A percentile compares a stretch with the other conserved stretches of the same genome.
Conservation (phyloP, 306 rosid species). For the Castanea sativa region DNA sequence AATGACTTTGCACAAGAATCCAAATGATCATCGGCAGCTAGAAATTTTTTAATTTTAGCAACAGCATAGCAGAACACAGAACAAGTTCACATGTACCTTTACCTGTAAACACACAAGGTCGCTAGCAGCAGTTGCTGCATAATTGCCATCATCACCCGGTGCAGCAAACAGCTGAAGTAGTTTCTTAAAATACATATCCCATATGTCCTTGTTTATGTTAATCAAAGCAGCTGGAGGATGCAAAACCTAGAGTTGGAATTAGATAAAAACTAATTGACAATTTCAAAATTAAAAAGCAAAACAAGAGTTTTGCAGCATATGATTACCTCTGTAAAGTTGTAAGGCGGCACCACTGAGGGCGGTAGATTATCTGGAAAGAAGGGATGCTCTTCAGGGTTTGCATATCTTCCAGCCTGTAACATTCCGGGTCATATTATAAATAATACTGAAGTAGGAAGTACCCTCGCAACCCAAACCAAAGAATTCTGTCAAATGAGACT, state of each 20-base stretch:
- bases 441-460: neutral
- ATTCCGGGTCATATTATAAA: neutral
- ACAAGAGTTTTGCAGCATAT: neutral
- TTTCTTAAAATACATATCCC: constrained; percentile 62
- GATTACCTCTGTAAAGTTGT: constrained; percentile 52
- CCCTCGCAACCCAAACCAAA: neutral
- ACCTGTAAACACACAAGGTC: constrained; percentile 94
- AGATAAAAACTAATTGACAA: constrained; percentile 5
- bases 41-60: no score
- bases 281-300: neutral
- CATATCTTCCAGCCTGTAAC: constrained; percentile 78
- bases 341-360: constrained; percentile 49
- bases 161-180: constrained; percentile 61
- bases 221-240: constrained; percentile 66
- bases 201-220: constrained; percentile 64
- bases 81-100: neutral
- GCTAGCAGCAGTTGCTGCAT: constrained; percentile 79
- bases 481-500: neutral
- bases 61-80: neutral
- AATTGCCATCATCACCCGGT: constrained; percentile 78
- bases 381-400: constrained; percentile 76
- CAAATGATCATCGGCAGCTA: no score
- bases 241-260: constrained; percentile 44
- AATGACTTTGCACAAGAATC: neutral
- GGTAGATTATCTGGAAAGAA: constrained; percentile 62